Evolutionary conservation across 352 stramenopile genomes (phyloP).

Genomic region (Pythium insidiosum): DNA sequence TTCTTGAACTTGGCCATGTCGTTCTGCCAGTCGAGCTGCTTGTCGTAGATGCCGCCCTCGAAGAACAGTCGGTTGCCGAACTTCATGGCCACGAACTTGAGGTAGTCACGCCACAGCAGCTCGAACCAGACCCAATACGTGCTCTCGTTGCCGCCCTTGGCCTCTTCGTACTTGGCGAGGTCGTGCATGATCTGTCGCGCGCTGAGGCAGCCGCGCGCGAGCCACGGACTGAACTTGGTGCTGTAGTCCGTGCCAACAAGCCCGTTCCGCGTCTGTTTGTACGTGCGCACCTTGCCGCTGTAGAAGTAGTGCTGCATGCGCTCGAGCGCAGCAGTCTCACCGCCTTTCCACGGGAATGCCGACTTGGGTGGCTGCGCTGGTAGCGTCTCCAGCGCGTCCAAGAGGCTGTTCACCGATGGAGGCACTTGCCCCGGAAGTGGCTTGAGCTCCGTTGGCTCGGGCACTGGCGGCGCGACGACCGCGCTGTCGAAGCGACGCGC

Average conservation of each 20-base stretch:
- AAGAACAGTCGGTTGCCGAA: slow-evolving; percentile 10
- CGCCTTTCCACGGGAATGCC: slow-evolving; percentile 7
- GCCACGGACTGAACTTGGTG: slow-evolving; percentile 12
- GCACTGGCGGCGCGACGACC: slow-evolving; percentile 1
- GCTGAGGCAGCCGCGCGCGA: slow-evolving; percentile 8
- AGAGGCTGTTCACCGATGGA: background rate
- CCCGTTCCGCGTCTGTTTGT: slow-evolving; percentile 12
- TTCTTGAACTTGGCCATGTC: slow-evolving; percentile 9
- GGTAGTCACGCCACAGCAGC: slow-evolving; percentile 9
- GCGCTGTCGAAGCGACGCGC: slow-evolving; percentile 3
- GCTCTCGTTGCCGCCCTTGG: slow-evolving; percentile 9
- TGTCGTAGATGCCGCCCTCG: slow-evolving; percentile 11
- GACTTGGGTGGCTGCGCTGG: slow-evolving; percentile 4
- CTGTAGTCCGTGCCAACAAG: slow-evolving; percentile 7
- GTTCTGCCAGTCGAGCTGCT: slow-evolving; percentile 3
- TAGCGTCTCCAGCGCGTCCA: background rate
- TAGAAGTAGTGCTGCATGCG: slow-evolving; percentile 5
- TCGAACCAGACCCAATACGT: slow-evolving; percentile 14
- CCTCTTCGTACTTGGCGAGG: slow-evolving; percentile 4
- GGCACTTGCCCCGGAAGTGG: background rate
- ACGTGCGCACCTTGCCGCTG: slow-evolving; percentile 8
- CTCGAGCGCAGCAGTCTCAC: slow-evolving; percentile 4
- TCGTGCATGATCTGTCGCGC: slow-evolving; percentile 11
- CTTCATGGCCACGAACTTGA: slow-evolving; percentile 12
- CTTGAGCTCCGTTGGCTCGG: background rate